Conservation (phyloP, 106 monocot species). For the Platanthera guangdongensis region DNA sequence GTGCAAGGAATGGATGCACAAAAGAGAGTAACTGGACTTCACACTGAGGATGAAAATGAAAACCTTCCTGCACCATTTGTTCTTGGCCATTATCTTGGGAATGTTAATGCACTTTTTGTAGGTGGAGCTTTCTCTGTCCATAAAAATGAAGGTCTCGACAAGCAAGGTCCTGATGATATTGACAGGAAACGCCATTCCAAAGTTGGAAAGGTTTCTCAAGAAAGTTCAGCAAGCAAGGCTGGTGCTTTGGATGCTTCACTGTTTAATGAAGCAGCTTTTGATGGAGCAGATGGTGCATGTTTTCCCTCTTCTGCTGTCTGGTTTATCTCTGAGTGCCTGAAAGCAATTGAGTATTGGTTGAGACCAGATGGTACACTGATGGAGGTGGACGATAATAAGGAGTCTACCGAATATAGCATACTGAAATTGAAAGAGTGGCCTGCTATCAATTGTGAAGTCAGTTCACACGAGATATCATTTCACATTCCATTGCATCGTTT, state of each 20-base stretch:
- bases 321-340: slow-evolving; percentile 56
- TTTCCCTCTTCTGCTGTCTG: slow-evolving; percentile 31
- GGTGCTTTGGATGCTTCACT: slow-evolving; percentile 12
- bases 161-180: slow-evolving; percentile 17
- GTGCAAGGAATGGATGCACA: slow-evolving; percentile 86
- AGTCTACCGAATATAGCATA: slow-evolving; percentile 28
- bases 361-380: slow-evolving; percentile 26
- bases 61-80: slow-evolving; percentile 41
- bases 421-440: slow-evolving; percentile 55
- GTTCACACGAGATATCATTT: slow-evolving; percentile 83
- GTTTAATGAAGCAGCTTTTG: not conserved
- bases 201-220: slow-evolving; percentile 45
- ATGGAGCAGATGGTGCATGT: slow-evolving; percentile 4
- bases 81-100: slow-evolving; percentile 44
- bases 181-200: slow-evolving; percentile 38
- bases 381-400: slow-evolving; percentile 22
- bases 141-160: slow-evolving; percentile 14
- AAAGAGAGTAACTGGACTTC: slow-evolving; percentile 51
- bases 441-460: slow-evolving; percentile 61
- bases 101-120: slow-evolving; percentile 48
- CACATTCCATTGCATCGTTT: slow-evolving; percentile 93
- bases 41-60: slow-evolving; percentile 64
- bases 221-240: slow-evolving; percentile 16
- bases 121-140: slow-evolving; percentile 44
- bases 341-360: slow-evolving; percentile 63